phyloP scores from a whole-genome alignment of 495 filamentous ascomycete genomes.

The Penicillium coffeae region DNA sequence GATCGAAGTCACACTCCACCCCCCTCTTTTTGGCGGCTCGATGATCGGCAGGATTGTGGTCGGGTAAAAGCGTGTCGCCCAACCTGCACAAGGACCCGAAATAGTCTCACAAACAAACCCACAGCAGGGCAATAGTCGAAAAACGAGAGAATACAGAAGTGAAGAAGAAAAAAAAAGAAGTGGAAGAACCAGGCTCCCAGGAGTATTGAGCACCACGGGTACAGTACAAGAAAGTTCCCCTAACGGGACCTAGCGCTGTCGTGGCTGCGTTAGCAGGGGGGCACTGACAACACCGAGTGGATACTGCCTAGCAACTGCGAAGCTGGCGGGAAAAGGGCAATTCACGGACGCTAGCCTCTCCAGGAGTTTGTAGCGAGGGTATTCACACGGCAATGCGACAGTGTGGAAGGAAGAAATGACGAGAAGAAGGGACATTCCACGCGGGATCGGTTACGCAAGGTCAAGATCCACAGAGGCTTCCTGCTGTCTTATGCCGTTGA shows the following conservation, averaged over 20 bases:
- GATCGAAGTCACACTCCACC: too few relatives aligned
- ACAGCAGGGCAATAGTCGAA: background rate
- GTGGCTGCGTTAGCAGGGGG: conserved; percentile 14
- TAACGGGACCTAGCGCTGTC: conserved; percentile 9
- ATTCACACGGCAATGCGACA: background rate
- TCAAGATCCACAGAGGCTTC: background rate
- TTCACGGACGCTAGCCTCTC: conserved; percentile 9
- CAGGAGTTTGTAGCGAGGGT: too few relatives aligned
- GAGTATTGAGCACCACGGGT: background rate
- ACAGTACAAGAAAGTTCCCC: conserved; percentile 9
- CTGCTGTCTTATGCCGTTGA: background rate
- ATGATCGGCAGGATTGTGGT: conserved; percentile 2
- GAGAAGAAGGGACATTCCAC: background rate
- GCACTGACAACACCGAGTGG: conserved; percentile 1
- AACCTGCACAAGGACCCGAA: background rate
- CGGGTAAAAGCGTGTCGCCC: background rate
- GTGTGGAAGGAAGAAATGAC: background rate
- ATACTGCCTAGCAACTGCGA: background rate
- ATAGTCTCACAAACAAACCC: background rate
- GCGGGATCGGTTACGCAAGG: background rate
- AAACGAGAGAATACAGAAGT: background rate
- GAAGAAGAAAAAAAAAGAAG: background rate
- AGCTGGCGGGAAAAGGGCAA: too few relatives aligned
- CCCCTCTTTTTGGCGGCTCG: conserved; percentile 18
- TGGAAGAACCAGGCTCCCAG: conserved; percentile 2